A percentile compares a stretch with the other conserved stretches of the same genome.
phyloP scores from a whole-genome alignment of 2,329 filamentous ascomycete species.

The Tolypocladium ovalisporum region DNA sequence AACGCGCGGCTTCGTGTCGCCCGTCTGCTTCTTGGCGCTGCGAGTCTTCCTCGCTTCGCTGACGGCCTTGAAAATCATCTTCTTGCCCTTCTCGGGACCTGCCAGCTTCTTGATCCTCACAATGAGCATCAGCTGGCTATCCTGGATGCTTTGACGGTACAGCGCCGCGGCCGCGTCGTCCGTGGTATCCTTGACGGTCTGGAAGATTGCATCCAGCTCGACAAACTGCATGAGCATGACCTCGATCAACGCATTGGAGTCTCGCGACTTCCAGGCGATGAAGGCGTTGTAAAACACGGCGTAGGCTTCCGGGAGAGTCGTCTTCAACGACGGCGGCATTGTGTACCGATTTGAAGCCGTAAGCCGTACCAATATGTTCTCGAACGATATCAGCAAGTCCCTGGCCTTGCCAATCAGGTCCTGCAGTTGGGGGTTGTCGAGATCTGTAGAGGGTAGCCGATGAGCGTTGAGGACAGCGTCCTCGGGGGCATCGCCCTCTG shows the following conservation, averaged over 20 bases:
- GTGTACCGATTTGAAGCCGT: constrained; percentile 56
- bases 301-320: constrained; percentile 57
- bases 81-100: constrained; percentile 59
- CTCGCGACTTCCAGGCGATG: constrained; percentile 73
- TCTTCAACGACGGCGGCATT: constrained; percentile 49
- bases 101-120: constrained; percentile 71
- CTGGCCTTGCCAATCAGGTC: constrained; percentile 69
- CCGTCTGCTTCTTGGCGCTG: constrained; percentile 53
- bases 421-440: constrained; percentile 52
- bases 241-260: constrained; percentile 66
- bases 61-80: constrained; percentile 64
- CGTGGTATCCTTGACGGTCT: constrained; percentile 69
- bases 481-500: constrained; percentile 41
- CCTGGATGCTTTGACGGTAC: constrained; percentile 70
- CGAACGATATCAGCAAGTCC: constrained; percentile 68
- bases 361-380: constrained; percentile 58
- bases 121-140: constrained; percentile 70
- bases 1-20: constrained; percentile 60
- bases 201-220: constrained; percentile 73
- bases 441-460: constrained; percentile 28
- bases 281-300: constrained; percentile 69
- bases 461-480: constrained; percentile 20
- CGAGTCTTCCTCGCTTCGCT: constrained; percentile 56
- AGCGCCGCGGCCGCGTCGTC: constrained; percentile 62
- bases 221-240: constrained; percentile 83